Base-by-base conservation (phyloP, 352 stramenopile species). In the Phytophthora ramorum region DNA sequence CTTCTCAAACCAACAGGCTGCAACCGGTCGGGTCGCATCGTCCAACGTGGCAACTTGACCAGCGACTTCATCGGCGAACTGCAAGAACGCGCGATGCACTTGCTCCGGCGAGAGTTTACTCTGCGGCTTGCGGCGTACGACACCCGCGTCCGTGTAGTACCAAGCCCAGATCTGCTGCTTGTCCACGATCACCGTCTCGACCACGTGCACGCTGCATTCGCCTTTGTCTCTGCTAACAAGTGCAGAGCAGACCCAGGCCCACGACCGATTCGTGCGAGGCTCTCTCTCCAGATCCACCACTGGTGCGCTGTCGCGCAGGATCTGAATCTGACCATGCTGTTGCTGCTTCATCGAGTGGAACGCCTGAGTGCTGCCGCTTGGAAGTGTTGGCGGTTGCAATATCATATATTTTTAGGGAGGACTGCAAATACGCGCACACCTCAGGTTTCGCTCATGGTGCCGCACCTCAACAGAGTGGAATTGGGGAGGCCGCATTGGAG, bases 111-210 rank as follows among this genome's bases (percentile, higher is more conserved):
- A 77, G 48, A 90, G 74, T 66, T 88, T 86, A 8, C 71, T 71
- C 57, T 80, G 71, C 14, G 78, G 53, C 48, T 89, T 92, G 45
- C 83, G 78, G n/a, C 80, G 78, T 30, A 93, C 73, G 20, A 91
- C 58, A 19, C 84, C 84, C 4, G 52, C 64, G 40, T 66, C 82
- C 7, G 68, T 83, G 45, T 46, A 89, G 64, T 88, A 93, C 86
- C 86, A 93, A 10, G 79, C 84, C 81, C 81, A 91, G 54, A 95
- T 92, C 61, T 92, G 78, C 48, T 88, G 81, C 48, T 90, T 86
- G 63, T 89, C 69, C 40, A 92, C 53, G 63, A 93, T 91, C 26
- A 93, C 77, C 34, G 78, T 91, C 59, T 92, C 87, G 17, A 95
- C 58, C 1, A 93, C 63, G 4, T 74, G 68, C 30, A 91, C 56